These are phyloP conservation scores for Pseudozyma thailandica DNA, from an alignment of 1,284 basidiomycete species.

Conservation along the genomic window DNA sequence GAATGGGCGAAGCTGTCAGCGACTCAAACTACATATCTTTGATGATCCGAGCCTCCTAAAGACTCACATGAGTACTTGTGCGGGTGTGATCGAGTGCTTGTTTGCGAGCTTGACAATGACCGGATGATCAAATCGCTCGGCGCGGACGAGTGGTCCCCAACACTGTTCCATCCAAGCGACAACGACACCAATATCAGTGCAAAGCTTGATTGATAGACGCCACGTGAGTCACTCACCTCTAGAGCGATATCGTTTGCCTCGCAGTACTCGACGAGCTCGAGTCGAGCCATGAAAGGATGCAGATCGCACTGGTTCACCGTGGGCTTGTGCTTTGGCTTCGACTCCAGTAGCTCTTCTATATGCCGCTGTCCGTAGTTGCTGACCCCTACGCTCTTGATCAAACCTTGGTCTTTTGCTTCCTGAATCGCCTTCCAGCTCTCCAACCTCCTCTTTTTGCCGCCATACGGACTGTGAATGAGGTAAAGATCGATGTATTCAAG, in stretches of 20 bases:
- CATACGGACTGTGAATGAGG: conserved; percentile 62
- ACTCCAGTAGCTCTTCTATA: conserved; percentile 37
- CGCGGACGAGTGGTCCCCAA: conserved; percentile 29
- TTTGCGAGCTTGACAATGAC: conserved; percentile 17
- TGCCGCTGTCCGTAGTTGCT: conserved; percentile 48
- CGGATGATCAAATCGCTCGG: conserved; percentile 29
- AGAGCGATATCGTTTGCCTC: conserved; percentile 9
- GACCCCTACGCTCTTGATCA: conserved; percentile 49
- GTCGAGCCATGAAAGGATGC: conserved; percentile 32
- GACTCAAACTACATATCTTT: neutral
- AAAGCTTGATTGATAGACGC: neutral
- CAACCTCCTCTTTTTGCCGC: conserved; percentile 49
- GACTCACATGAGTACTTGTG: conserved; percentile 28
- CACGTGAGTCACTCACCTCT: conserved; percentile 12
- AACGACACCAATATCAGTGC: neutral
- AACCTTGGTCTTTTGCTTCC: conserved; percentile 42
- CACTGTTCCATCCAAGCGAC: conserved; percentile 12
- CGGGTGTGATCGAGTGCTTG: conserved; percentile 23
- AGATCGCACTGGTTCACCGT: conserved; percentile 46
- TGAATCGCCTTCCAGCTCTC: conserved; percentile 56
- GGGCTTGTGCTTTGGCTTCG: conserved; percentile 16
- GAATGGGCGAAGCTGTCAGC: too few species aligned
- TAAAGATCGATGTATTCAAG: conserved; percentile 61
- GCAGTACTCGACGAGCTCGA: conserved; percentile 33
- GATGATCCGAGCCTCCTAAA: too few species aligned